Evolutionary conservation across 306 rosid genomes (phyloP), one percentile per base, ranked within the genome.

Genomic region (Betula pendula): DNA sequence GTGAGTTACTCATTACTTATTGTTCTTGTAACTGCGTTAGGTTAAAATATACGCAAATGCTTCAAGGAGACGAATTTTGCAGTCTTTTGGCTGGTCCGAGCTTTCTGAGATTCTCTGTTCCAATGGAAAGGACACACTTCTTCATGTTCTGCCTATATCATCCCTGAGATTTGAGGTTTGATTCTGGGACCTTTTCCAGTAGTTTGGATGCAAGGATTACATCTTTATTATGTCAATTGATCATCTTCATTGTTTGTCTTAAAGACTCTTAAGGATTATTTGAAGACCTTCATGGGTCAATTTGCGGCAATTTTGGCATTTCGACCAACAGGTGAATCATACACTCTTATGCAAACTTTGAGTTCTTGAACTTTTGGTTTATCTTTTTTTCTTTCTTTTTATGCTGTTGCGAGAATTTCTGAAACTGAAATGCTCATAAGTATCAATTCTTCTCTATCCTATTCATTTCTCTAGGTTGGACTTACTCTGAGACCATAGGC

Each of bases 131-230:
- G 68, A 74, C 79, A 84, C 90, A 24, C 75, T 74, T 76, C 88
- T 87, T 68, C 90, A 87, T 84, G 86, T 87, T 79, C 63, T 87
- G 75, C 88, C 88, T 53, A 87, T 84, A 82, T 80, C 90, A 70
- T 84, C 81, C 77, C 75, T 87, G 68, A 84, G 70, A 87, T 14
- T 77, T 58, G 86, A 87, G 90, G 90, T 87, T 71, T 58, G 68
- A 17, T 74, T 79, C 69, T 50, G 51, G 59, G 59, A 68, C 11
- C 13, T 81, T 44, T 62, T 66, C 53, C 47, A 20, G 49, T 72
- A 59, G 29, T 67, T 67, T 67, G 6, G 12, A 42, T 4, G n/a
- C 15, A 40, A 67, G 48, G 71, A 19, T 19, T 38, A 8, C 59
- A 71, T 38, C 31, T 31, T 43, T 51, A 1, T 20, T 60, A 29